Evolutionary conservation across 2,329 filamentous ascomycete species (phyloP).

Genomic region (Fusarium drepaniforme): DNA sequence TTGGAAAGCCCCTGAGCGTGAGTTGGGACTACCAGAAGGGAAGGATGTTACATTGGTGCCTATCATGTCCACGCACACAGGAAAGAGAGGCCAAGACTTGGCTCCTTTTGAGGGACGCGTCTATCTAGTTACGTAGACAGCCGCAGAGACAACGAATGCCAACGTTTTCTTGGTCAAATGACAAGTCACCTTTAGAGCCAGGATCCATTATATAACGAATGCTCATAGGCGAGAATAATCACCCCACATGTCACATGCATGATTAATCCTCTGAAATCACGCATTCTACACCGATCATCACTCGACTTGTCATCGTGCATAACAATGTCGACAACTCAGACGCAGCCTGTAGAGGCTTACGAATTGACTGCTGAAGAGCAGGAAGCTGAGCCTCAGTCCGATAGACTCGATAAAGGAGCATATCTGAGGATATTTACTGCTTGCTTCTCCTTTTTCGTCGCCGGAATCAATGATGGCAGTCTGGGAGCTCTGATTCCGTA

Average conservation of each 20-base stretch:
- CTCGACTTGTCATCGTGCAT: background rate
- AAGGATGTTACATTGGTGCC: conserved; percentile 37
- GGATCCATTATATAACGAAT: background rate
- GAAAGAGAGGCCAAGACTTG: conserved; percentile 34
- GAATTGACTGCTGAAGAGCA: background rate
- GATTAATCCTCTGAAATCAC: background rate
- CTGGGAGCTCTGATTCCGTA: conserved; percentile 72
- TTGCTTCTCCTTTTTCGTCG: conserved; percentile 72
- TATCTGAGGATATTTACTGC: conserved; percentile 63
- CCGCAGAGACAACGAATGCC: background rate
- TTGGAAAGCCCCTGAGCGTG: conserved; percentile 29
- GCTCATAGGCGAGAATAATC: background rate
- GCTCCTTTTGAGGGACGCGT: conserved; percentile 49
- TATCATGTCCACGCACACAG: conserved; percentile 44
- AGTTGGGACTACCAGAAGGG: conserved; percentile 32
- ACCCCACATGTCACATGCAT: background rate
- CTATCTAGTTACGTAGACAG: conserved; percentile 39
- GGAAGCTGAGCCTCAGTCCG: background rate
- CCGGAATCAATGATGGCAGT: conserved; percentile 73
- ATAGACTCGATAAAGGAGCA: background rate
- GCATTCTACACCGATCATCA: background rate
- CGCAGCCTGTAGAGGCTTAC: background rate
- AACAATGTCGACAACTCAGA: background rate
- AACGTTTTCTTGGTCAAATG: background rate
- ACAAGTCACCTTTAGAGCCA: background rate